Conservation (phyloP, 176 grass and related monocot species). For the Rhynchospora pubera region DNA sequence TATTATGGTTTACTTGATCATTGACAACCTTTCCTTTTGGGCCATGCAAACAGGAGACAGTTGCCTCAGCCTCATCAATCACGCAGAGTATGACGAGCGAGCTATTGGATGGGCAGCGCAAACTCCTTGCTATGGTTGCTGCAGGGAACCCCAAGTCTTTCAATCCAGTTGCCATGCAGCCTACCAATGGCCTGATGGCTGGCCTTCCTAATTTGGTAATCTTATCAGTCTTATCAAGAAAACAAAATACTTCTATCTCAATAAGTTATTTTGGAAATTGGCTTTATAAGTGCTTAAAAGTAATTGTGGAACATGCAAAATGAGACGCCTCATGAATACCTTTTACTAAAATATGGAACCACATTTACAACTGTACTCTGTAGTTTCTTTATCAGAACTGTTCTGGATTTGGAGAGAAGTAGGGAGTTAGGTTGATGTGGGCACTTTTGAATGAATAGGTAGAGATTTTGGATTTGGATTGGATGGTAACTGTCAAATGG, state of each 20-base stretch:
- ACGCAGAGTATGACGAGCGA: constrained; percentile 60
- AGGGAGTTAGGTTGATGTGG: background rate
- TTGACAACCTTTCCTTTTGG: background rate
- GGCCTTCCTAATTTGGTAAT: constrained; percentile 51
- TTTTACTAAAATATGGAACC: background rate
- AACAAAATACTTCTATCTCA: background rate
- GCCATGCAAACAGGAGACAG: constrained; percentile 51
- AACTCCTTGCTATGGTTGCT: constrained; percentile 69
- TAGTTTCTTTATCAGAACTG: background rate
- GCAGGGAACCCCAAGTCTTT: constrained; percentile 35
- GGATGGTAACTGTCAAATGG: background rate
- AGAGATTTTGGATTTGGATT: background rate
- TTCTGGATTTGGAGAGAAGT: background rate
- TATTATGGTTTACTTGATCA: background rate
- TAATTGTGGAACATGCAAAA: background rate
- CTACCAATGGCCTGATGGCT: constrained; percentile 43
- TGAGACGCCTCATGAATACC: background rate
- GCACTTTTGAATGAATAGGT: background rate
- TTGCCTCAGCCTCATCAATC: constrained; percentile 66
- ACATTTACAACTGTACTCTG: background rate
- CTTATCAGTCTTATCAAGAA: background rate
- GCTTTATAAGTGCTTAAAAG: background rate
- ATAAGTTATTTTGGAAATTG: background rate
- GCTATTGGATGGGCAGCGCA: constrained; percentile 76
- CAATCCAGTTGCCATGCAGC: constrained; percentile 37